Conservation (phyloP, 805 yeast species). For the Suhomyces kilbournensis region DNA sequence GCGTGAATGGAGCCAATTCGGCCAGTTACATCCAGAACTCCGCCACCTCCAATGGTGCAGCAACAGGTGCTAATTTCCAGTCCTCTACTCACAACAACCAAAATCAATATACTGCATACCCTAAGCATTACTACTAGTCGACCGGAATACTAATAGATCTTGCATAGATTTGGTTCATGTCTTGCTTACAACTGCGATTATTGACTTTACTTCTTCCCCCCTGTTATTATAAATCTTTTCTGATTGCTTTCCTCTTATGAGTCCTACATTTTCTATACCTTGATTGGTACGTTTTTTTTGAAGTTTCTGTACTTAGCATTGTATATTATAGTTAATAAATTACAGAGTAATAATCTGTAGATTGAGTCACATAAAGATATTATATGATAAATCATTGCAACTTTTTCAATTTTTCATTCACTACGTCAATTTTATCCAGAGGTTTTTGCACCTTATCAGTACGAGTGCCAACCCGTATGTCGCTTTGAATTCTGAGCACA, state of each 20-base stretch:
- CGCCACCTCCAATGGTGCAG: not conserved
- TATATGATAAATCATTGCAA: no score
- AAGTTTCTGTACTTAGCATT: not conserved
- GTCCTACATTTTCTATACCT: not conserved
- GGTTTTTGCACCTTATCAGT: slow-evolving; percentile 72
- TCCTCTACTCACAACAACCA: not conserved
- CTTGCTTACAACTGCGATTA: not conserved
- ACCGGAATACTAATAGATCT: not conserved
- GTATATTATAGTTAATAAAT: not conserved
- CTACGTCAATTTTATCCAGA: slow-evolving; percentile 67
- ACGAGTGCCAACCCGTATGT: slow-evolving; percentile 84
- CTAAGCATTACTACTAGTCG: slow-evolving; percentile 11
- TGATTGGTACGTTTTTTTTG: not conserved
- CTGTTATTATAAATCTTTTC: not conserved
- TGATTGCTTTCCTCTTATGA: slow-evolving; percentile 10
- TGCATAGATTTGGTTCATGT: not conserved
- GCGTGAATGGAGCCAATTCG: not conserved
- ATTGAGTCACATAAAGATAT: no score
- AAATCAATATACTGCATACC: slow-evolving; percentile 6
- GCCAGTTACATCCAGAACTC: not conserved
- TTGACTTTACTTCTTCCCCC: not conserved
- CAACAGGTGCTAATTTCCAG: not conserved
- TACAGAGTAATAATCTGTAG: not conserved
- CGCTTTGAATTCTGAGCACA: slow-evolving; percentile 76
- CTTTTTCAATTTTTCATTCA: slow-evolving; percentile 44